Evolutionary conservation across 495 filamentous ascomycete species (phyloP).

Genomic region (Rostrohypoxylon terebratum): DNA sequence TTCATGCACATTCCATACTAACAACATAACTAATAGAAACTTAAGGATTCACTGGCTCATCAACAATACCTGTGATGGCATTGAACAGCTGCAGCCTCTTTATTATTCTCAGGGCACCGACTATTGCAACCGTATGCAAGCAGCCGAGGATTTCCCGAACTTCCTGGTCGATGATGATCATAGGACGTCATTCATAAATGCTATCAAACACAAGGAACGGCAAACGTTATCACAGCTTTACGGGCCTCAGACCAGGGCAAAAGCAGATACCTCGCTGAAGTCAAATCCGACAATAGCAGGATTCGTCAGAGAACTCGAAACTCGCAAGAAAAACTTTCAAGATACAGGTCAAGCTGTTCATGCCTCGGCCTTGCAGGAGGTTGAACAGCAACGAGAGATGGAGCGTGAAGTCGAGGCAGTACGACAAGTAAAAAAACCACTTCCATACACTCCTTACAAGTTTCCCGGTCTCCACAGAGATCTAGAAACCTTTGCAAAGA

Average conservation of each 20-base stretch:
- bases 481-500: conserved; percentile 46
- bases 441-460: conserved; percentile 39
- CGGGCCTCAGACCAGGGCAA: conserved; percentile 42
- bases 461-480: conserved; percentile 51
- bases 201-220: conserved; percentile 52
- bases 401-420: conserved; percentile 62
- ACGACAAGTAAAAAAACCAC: conserved; percentile 57
- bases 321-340: conserved; percentile 47
- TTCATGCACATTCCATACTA: neutral
- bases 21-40: conserved; percentile 12
- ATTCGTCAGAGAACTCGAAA: conserved; percentile 51
- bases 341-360: conserved; percentile 53
- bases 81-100: conserved; percentile 66
- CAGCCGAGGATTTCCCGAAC: conserved; percentile 46
- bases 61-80: conserved; percentile 68
- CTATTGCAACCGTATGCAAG: conserved; percentile 60
- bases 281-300: conserved; percentile 39
- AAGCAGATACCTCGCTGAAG: conserved; percentile 6
- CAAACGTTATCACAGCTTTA: conserved; percentile 54
- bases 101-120: conserved; percentile 68
- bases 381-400: conserved; percentile 64
- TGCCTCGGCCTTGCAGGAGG: conserved; percentile 61
- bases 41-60: conserved; percentile 66
- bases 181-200: conserved; percentile 32
- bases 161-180: conserved; percentile 37